Percentiles rank a stretch among this genome's conserved stretches.
Evolutionary conservation across 2,329 filamentous ascomycete species (phyloP).

Genomic region (Saccharata proteae): DNA sequence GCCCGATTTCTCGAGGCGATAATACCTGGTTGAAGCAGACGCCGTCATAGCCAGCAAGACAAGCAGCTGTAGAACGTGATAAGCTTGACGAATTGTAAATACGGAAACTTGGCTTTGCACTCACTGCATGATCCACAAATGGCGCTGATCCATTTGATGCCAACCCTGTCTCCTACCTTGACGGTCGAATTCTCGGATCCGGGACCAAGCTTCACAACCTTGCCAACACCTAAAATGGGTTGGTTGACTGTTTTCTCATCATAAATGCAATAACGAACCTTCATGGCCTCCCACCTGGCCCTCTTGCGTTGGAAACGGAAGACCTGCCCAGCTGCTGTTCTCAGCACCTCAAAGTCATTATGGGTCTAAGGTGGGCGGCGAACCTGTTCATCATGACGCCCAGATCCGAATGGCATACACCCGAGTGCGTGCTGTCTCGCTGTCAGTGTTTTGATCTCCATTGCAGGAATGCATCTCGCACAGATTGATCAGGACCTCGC

Average conservation of each 20-base stretch:
- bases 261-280: slow-evolving; percentile 34
- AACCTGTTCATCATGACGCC: slow-evolving; percentile 30
- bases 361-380: background rate
- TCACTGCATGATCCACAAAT: slow-evolving; percentile 36
- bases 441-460: slow-evolving; percentile 4
- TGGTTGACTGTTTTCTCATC: background rate
- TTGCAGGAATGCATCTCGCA: slow-evolving; percentile 22
- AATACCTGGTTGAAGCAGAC: slow-evolving; percentile 37
- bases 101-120: slow-evolving; percentile 8
- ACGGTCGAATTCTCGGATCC: slow-evolving; percentile 43
- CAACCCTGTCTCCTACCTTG: slow-evolving; percentile 52
- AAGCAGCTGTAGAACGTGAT: slow-evolving; percentile 24
- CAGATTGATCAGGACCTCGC: slow-evolving; percentile 52
- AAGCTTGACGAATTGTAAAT: background rate
- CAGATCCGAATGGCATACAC: slow-evolving; percentile 7
- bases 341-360: slow-evolving; percentile 1
- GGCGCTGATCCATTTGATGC: slow-evolving; percentile 55
- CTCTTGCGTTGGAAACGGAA: slow-evolving; percentile 46
- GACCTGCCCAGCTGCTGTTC: slow-evolving; percentile 33
- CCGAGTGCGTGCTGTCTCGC: slow-evolving; percentile 10
- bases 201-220: slow-evolving; percentile 52
- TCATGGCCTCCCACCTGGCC: slow-evolving; percentile 60
- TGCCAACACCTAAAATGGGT: slow-evolving; percentile 41
- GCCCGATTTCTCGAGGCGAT: background rate
- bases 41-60: slow-evolving; percentile 42